phyloP scores from a whole-genome alignment of 1,284 basidiomycete species.

The Fistulinella cinereoalba region DNA sequence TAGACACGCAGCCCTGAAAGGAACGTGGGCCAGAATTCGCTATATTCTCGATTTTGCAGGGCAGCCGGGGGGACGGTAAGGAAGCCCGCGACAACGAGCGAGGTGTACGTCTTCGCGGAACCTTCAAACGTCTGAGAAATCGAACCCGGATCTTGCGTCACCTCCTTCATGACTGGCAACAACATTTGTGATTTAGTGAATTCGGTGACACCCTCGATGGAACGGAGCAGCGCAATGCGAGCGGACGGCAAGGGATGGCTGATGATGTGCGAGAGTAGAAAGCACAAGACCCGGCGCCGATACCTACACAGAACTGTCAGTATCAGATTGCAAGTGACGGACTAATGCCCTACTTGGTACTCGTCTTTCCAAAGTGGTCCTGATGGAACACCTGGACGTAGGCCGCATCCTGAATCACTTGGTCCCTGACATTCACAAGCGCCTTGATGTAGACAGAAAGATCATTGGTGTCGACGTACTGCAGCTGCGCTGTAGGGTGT shows the following conservation, averaged over 20 bases:
- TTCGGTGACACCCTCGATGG: slow-evolving; percentile 61
- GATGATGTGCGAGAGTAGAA: slow-evolving; percentile 78
- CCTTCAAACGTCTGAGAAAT: slow-evolving; percentile 22
- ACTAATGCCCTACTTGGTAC: slow-evolving; percentile 47
- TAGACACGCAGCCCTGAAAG: slow-evolving; percentile 42
- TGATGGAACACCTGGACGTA: slow-evolving; percentile 67
- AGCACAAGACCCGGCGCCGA: slow-evolving; percentile 76
- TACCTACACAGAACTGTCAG: slow-evolving; percentile 46
- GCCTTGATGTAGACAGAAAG: slow-evolving; percentile 63
- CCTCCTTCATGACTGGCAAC: slow-evolving; percentile 53
- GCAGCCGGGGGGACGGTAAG: slow-evolving; percentile 45
- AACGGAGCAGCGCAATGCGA: slow-evolving; percentile 58
- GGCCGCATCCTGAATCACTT: slow-evolving; percentile 66
- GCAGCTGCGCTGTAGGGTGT: slow-evolving; percentile 52
- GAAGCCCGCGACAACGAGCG: slow-evolving; percentile 54
- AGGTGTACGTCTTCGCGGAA: slow-evolving; percentile 42
- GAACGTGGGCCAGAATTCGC: slow-evolving; percentile 50
- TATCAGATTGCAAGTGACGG: not conserved
- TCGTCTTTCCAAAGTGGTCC: slow-evolving; percentile 48
- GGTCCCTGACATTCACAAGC: slow-evolving; percentile 53
- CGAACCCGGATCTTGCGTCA: slow-evolving; percentile 35
- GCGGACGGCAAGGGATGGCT: slow-evolving; percentile 53
- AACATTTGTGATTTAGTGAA: slow-evolving; percentile 64
- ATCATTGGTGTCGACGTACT: slow-evolving; percentile 79
- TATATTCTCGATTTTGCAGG: slow-evolving; percentile 40